These are phyloP conservation scores for Malassezia psittaci DNA, from an alignment of 1,284 basidiomycete genomes.

Conservation along the genomic window DNA sequence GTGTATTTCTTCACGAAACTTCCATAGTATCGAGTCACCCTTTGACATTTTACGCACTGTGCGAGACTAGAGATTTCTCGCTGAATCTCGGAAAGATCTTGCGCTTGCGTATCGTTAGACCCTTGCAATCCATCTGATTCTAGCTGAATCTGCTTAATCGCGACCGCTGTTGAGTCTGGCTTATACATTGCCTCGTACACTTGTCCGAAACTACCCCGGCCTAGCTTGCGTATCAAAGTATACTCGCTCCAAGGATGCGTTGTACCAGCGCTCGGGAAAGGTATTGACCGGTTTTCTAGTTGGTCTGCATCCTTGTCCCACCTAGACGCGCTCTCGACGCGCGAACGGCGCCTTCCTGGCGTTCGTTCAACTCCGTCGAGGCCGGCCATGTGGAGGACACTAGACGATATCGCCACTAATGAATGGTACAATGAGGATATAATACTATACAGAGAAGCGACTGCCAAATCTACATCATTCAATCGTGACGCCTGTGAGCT, in stretches of 20 bases:
- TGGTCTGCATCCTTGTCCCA: background rate
- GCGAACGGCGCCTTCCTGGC: background rate
- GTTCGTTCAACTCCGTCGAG: conserved; percentile 1
- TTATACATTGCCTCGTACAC: conserved; percentile 90
- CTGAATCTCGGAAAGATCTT: conserved; percentile 58
- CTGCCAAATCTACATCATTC: conserved; percentile 1
- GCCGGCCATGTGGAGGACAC: conserved; percentile 1
- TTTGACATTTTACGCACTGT: conserved; percentile 78
- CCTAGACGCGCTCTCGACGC: conserved; percentile 4
- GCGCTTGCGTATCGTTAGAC: background rate
- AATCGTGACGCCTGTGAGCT: conserved; percentile 9
- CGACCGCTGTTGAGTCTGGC: conserved; percentile 82
- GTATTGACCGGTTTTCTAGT: background rate
- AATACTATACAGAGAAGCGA: background rate
- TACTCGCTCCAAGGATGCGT: conserved; percentile 54
- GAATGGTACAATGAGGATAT: too few relatives aligned
- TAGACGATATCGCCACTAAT: too few relatives aligned
- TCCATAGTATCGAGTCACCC: conserved; percentile 90
- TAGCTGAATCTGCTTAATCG: conserved; percentile 83
- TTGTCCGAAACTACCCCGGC: conserved; percentile 90
- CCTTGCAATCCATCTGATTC: background rate
- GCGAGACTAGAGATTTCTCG: conserved; percentile 92
- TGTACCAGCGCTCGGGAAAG: conserved; percentile 1
- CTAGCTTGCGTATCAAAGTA: conserved; percentile 83
- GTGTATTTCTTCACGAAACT: conserved; percentile 94